Evolutionary conservation across 805 yeast genomes (phyloP).

Genomic region (Nakazawaea anatomiae): DNA sequence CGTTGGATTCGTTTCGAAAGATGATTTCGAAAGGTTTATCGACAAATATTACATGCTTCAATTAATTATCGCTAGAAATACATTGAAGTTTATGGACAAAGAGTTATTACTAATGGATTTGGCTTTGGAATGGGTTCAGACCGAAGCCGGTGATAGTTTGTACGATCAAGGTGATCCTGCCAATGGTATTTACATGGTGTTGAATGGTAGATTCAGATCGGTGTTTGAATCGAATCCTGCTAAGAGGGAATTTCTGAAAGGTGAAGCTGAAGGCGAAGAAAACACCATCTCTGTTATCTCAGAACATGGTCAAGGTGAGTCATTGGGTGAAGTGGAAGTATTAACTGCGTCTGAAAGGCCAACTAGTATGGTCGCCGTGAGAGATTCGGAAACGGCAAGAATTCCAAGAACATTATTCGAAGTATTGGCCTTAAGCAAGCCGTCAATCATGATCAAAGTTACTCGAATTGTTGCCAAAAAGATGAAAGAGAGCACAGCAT

Average conservation of each 20-base stretch:
- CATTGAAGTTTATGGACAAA: conserved; percentile 61
- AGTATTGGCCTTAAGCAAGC: conserved; percentile 74
- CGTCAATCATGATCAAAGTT: conserved; percentile 85
- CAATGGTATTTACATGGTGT: conserved; percentile 82
- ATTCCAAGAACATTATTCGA: conserved; percentile 90
- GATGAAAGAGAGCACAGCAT: conserved; percentile 16
- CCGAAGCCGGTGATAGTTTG: conserved; percentile 77
- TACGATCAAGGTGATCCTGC: conserved; percentile 83
- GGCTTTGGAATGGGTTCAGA: conserved; percentile 92
- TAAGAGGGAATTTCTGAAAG: neutral
- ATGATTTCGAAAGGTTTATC: conserved; percentile 54
- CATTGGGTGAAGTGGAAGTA: conserved; percentile 93
- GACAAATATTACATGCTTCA: conserved; percentile 76
- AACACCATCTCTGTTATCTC: conserved; percentile 35
- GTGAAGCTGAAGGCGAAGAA: conserved; percentile 5
- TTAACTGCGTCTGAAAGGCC: conserved; percentile 71
- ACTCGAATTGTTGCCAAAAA: conserved; percentile 78
- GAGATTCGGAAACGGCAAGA: conserved; percentile 92
- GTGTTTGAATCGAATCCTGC: conserved; percentile 23
- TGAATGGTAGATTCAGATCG: conserved; percentile 84
- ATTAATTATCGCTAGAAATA: conserved; percentile 67
- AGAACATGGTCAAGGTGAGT: conserved; percentile 91
- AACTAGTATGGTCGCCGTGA: conserved; percentile 70
- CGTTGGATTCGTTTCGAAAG: conserved; percentile 66
- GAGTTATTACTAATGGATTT: conserved; percentile 74